Evolutionary conservation across 1,284 basidiomycete genomes (phyloP).

Genomic region (Tilletia horrida): DNA sequence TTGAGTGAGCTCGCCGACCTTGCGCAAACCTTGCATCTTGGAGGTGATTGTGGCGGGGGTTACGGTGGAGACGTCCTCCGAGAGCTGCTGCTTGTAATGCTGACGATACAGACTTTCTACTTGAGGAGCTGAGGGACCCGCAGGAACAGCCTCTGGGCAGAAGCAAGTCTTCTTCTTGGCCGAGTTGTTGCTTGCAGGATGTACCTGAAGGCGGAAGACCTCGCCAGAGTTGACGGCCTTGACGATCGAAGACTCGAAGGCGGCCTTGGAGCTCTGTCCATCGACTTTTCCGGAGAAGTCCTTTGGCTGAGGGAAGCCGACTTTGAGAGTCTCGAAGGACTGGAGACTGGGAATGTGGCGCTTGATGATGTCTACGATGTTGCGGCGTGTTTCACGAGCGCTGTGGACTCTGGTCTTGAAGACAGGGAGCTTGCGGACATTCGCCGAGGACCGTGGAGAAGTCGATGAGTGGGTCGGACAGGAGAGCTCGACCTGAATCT

Average conservation of each 20-base stretch:
- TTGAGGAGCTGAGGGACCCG: neutral
- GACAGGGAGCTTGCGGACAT: neutral
- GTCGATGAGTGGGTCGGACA: neutral
- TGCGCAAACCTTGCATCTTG: no score
- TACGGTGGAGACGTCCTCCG: no score
- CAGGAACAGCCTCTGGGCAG: neutral
- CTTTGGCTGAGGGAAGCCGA: neutral
- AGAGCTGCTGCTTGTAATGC: neutral
- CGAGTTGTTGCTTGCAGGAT: neutral
- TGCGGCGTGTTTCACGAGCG: neutral
- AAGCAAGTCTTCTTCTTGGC: neutral
- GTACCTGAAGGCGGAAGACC: neutral
- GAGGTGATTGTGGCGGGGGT: no score
- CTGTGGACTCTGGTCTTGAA: conserved; percentile 4
- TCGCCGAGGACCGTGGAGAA: neutral
- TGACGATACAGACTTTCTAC: neutral
- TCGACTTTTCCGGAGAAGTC: neutral
- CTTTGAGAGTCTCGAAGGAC: neutral
- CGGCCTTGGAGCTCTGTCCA: neutral
- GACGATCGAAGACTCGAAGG: neutral
- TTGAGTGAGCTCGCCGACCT: no score
- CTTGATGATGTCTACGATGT: conserved; percentile 11
- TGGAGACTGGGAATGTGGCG: conserved; percentile 2
- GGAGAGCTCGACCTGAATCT: neutral
- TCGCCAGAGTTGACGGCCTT: neutral